These are phyloP conservation scores for Agaricus sinodeliciosus DNA, from an alignment of 768 basidiomycete genomes.

Conservation along the genomic window DNA sequence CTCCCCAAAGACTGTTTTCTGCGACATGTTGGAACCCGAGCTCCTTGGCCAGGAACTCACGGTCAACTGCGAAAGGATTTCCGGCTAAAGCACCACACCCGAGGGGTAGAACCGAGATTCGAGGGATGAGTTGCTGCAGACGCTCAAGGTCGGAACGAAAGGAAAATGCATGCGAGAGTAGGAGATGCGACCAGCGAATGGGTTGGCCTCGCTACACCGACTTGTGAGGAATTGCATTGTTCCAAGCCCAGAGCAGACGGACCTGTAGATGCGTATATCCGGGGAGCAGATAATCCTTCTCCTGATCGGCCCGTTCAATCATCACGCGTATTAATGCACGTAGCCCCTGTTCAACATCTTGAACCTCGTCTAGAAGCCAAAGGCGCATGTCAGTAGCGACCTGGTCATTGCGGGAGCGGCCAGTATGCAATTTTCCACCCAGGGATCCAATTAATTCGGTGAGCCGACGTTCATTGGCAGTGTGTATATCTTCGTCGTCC, in stretches of 20 bases:
- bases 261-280: constrained; percentile 99
- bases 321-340: constrained; percentile 81
- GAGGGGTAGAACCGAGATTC: constrained; percentile 89
- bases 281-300: constrained; percentile 85
- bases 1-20: constrained; percentile 96
- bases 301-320: constrained; percentile 88
- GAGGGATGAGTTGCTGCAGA: constrained; percentile 75
- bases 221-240: background rate
- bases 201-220: constrained; percentile 86
- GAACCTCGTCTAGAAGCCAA: constrained; percentile 83
- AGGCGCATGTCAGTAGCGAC: constrained; percentile 98
- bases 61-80: constrained; percentile 91
- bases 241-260: constrained; percentile 12
- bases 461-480: constrained; percentile 93
- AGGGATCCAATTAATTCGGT: constrained; percentile 89
- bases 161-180: constrained; percentile 92
- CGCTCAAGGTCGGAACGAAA: constrained; percentile 88
- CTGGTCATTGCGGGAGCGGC: constrained; percentile 95
- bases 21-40: constrained; percentile 84
- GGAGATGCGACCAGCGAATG: constrained; percentile 96
- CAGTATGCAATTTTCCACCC: constrained; percentile 96
- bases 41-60: constrained; percentile 86
- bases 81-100: constrained; percentile 95
- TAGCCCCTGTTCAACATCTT: constrained; percentile 58
- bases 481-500: constrained; percentile 99